These are phyloP conservation scores for Tolypocladium tropicale DNA, from an alignment of 2,329 filamentous ascomycete species.

Conservation along the genomic window DNA sequence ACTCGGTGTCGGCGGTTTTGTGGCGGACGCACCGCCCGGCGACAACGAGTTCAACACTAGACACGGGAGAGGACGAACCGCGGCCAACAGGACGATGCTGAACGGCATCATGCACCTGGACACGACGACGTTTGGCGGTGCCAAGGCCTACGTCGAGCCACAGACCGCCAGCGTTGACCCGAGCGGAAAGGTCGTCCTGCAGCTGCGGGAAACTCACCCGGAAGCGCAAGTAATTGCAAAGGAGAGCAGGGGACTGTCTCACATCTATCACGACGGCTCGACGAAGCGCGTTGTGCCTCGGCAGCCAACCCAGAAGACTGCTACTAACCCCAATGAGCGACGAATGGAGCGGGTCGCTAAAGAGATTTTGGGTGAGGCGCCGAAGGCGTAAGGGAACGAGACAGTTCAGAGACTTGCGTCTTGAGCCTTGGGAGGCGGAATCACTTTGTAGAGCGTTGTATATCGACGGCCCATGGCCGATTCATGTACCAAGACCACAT, in stretches of 20 bases:
- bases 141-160: slow-evolving; percentile 38
- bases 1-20: slow-evolving; percentile 46
- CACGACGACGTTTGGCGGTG: slow-evolving; percentile 36
- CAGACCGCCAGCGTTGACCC: slow-evolving; percentile 34
- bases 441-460: not conserved
- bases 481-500: slow-evolving; percentile 4
- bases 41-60: slow-evolving; percentile 32
- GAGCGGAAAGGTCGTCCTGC: slow-evolving; percentile 36
- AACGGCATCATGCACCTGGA: slow-evolving; percentile 32
- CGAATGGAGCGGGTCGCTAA: slow-evolving; percentile 14
- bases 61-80: slow-evolving; percentile 6
- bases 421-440: not conserved
- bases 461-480: slow-evolving; percentile 1
- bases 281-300: slow-evolving; percentile 9
- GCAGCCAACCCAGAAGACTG: slow-evolving; percentile 2
- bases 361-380: slow-evolving; percentile 13
- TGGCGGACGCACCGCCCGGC: slow-evolving; percentile 30
- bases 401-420: not conserved
- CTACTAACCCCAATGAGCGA: slow-evolving; percentile 8
- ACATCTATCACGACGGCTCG: slow-evolving; percentile 18
- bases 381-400: not conserved
- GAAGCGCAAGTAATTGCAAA: slow-evolving; percentile 33
- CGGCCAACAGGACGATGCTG: slow-evolving; percentile 14
- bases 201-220: slow-evolving; percentile 25
- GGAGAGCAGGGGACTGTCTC: slow-evolving; percentile 29